Evolutionary conservation across 1,139 yeast species (phyloP).

Genomic region (Suhomyces anneliseae): DNA sequence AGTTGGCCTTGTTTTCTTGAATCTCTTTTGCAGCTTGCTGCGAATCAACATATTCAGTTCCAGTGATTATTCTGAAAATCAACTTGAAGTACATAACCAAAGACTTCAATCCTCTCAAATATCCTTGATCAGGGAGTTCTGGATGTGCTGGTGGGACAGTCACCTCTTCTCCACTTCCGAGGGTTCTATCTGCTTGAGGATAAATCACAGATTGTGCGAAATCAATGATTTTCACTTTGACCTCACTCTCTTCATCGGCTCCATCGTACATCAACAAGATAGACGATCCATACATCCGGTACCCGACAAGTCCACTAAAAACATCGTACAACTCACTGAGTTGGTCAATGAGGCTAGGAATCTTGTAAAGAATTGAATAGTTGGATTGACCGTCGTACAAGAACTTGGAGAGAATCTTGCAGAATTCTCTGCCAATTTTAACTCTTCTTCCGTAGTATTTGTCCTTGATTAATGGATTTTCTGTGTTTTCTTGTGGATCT

Average conservation of each 20-base stretch:
- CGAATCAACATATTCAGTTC: slow-evolving; percentile 17
- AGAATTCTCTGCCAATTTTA: slow-evolving; percentile 73
- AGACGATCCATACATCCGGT: slow-evolving; percentile 90
- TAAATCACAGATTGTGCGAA: slow-evolving; percentile 94
- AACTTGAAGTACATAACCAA: slow-evolving; percentile 60
- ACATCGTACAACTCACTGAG: slow-evolving; percentile 58
- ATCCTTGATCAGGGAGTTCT: slow-evolving; percentile 72
- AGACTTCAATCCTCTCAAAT: slow-evolving; percentile 74
- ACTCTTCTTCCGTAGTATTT: slow-evolving; percentile 90
- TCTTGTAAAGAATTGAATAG: slow-evolving; percentile 63
- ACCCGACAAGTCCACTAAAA: slow-evolving; percentile 63
- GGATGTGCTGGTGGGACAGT: slow-evolving; percentile 67
- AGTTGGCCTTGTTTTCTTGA: slow-evolving; percentile 24
- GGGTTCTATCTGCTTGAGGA: slow-evolving; percentile 45
- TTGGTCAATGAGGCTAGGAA: slow-evolving; percentile 64
- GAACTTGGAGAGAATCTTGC: slow-evolving; percentile 69
- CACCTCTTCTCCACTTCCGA: slow-evolving; percentile 15
- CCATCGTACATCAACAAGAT: slow-evolving; percentile 88
- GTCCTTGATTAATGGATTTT: slow-evolving; percentile 57
- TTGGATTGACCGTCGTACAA: slow-evolving; percentile 69
- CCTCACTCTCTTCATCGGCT: slow-evolving; percentile 28
- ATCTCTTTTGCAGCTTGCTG: slow-evolving; percentile 25
- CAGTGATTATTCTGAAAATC: slow-evolving; percentile 52
- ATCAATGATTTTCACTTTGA: slow-evolving; percentile 76
- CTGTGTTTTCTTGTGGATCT: slow-evolving; percentile 11